These are phyloP conservation scores for Pleurotus citrinopileatus DNA, from an alignment of 768 basidiomycete species.

Conservation along the genomic window DNA sequence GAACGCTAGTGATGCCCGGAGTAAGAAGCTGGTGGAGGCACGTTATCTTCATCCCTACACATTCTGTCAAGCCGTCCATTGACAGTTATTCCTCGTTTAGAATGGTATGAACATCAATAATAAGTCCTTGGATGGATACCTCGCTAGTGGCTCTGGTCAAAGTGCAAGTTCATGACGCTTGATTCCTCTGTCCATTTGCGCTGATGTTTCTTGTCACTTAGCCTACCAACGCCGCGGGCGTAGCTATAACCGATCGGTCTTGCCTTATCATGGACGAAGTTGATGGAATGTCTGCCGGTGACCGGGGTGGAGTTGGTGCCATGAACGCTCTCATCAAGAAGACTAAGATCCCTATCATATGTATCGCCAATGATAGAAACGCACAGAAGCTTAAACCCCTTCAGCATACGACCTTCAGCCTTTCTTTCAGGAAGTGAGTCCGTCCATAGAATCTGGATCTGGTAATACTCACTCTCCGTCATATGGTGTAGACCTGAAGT, in stretches of 20 bases:
- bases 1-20: slow-evolving; percentile 93
- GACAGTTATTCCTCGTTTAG: slow-evolving; percentile 32
- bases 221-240: slow-evolving; percentile 66
- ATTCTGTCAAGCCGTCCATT: background rate
- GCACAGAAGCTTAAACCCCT: slow-evolving; percentile 94
- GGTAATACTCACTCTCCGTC: slow-evolving; percentile 5
- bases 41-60: slow-evolving; percentile 29
- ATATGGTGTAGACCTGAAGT: slow-evolving; percentile 64
- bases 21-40: slow-evolving; percentile 97
- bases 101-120: slow-evolving; percentile 90
- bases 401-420: slow-evolving; percentile 60
- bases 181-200: background rate
- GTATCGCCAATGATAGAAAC: slow-evolving; percentile 89
- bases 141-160: slow-evolving; percentile 44
- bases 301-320: slow-evolving; percentile 95
- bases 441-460: background rate
- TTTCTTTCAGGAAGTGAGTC: slow-evolving; percentile 75
- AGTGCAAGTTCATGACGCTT: background rate
- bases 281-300: slow-evolving; percentile 98
- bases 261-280: slow-evolving; percentile 99
- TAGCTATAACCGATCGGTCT: slow-evolving; percentile 72
- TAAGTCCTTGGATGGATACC: slow-evolving; percentile 82
- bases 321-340: slow-evolving; percentile 91
- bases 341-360: slow-evolving; percentile 95
- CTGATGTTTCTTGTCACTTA: slow-evolving; percentile 18